Percentiles rank a stretch among this genome's conserved stretches.
phyloP scores from a whole-genome alignment of 2,329 filamentous ascomycete genomes.

The Botrytis galanthina region DNA sequence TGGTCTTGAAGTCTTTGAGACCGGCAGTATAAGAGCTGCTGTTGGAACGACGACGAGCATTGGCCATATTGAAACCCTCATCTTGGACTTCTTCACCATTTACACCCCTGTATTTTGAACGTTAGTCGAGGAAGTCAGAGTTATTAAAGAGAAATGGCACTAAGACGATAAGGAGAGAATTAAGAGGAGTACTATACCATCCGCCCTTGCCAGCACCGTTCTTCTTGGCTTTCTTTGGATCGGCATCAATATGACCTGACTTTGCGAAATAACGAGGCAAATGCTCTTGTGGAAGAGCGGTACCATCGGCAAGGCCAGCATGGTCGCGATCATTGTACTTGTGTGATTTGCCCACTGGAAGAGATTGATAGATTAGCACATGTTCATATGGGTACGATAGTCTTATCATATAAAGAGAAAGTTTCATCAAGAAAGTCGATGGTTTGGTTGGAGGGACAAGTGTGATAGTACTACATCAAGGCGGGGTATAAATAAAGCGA shows the following conservation, averaged over 20 bases:
- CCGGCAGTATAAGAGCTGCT: constrained; percentile 71
- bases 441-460: constrained; percentile 24
- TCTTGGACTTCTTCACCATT: constrained; percentile 82
- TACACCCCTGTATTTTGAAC: constrained; percentile 63
- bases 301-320: constrained; percentile 72
- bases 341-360: constrained; percentile 91
- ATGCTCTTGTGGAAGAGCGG: constrained; percentile 62
- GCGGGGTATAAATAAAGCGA: constrained; percentile 20
- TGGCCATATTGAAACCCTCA: constrained; percentile 77
- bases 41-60: constrained; percentile 89
- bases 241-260: constrained; percentile 72
- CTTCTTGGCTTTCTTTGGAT: constrained; percentile 96
- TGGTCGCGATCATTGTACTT: constrained; percentile 93
- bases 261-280: constrained; percentile 94
- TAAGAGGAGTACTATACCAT: constrained; percentile 62
- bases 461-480: background rate
- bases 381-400: background rate
- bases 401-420: constrained; percentile 17
- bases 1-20: constrained; percentile 84
- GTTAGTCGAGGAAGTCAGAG: constrained; percentile 21
- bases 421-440: background rate
- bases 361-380: constrained; percentile 26
- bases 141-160: constrained; percentile 14
- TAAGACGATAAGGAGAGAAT: background rate
- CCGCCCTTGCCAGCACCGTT: constrained; percentile 89